These are phyloP conservation scores for Penicillium sp. DNA, from an alignment of 2,329 filamentous ascomycete genomes.

Conservation along the genomic window DNA sequence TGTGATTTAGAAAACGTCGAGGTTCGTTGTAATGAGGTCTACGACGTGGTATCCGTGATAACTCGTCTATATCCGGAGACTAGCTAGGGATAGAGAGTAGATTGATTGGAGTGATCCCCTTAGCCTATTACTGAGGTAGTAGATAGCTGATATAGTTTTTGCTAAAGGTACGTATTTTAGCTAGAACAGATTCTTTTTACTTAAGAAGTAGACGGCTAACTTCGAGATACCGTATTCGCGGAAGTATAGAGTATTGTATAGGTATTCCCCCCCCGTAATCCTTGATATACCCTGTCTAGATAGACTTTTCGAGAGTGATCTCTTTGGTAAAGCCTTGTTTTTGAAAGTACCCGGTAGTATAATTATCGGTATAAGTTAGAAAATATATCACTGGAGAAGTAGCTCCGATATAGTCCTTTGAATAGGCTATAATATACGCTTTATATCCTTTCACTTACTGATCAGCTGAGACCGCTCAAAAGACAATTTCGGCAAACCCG, in stretches of 20 bases:
- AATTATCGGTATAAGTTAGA: conserved; percentile 96
- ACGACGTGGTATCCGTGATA: conserved; percentile 78
- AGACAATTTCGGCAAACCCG: conserved; percentile 95
- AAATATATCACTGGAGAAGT: conserved; percentile 98
- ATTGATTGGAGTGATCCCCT: conserved; percentile 68
- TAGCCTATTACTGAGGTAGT: conserved; percentile 82
- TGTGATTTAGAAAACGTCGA: conserved; percentile 84
- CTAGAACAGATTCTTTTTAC: conserved; percentile 91
- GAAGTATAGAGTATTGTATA: conserved; percentile 98
- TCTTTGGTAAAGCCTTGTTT: conserved; percentile 99
- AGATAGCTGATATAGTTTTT: conserved; percentile 82
- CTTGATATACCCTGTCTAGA: conserved; percentile 99
- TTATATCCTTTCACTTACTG: conserved; percentile 99
- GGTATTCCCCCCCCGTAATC: conserved; percentile 98
- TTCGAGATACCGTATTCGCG: conserved; percentile 90
- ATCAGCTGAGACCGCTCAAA: conserved; percentile 94
- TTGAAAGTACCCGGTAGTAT: conserved; percentile 98
- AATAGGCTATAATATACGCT: conserved; percentile 93
- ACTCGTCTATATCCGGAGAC: conserved; percentile 96
- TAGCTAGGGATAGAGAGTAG: conserved; percentile 84
- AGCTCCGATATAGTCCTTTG: conserved; percentile 97
- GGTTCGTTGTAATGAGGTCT: conserved; percentile 83
- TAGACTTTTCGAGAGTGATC: conserved; percentile 81
- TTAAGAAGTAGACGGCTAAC: conserved; percentile 90
- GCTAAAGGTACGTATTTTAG: conserved; percentile 88